Base-by-base conservation (phyloP, 371 early-diverging fungal species). In the Lichtheimia corymbifera region DNA sequence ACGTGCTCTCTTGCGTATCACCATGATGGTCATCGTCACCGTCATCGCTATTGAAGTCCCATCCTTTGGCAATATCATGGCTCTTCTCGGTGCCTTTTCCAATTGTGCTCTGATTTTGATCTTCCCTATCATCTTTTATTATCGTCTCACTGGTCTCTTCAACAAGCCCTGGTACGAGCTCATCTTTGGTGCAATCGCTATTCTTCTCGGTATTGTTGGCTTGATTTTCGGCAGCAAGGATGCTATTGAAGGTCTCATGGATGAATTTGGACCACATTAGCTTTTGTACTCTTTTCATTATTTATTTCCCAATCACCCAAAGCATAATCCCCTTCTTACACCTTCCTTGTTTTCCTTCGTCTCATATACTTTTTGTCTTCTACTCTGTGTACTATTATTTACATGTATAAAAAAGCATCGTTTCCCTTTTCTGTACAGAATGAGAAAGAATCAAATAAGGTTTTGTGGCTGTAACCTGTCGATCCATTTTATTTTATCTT, bases 21-120 rank as follows among this genome's bases (percentile, higher is more conserved):
- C 55, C 18, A 65, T 87, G 25, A 65, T 82, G 5, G 68, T 79
- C 6, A 45, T 73, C 13, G 67, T 85, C 9, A 67, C 73, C 0
- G 60, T 82, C 1, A 76, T 91, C 53, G 80, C 87, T 0, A 68
- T 76, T n/a, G 76, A 74, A 43, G 78, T 91, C 0, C 92, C 92
- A 0, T 87, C 71, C 66, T 90, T 91, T 67, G 85, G 87, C 43
- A 88, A 88, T 49, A 80, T 88, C 52, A 87, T 91, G 89, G 80
- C 86, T 28, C 66, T 91, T 13, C 61, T 91, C n/a, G 90, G 90
- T 3, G 87, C 89, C 0, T 73, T 88, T 25, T 80, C 86, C 27
- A 88, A 87, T 45, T 85, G 84, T 41, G 72, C 83, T 0, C 65
- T 89, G 11, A 82, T 91, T 43, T 88, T 88, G 65, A 78, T 89